A percentile compares a stretch with the other conserved stretches of the same genome.
Conservation (phyloP, 768 basidiomycete species). For the Strobilomyces echinocephalus region DNA sequence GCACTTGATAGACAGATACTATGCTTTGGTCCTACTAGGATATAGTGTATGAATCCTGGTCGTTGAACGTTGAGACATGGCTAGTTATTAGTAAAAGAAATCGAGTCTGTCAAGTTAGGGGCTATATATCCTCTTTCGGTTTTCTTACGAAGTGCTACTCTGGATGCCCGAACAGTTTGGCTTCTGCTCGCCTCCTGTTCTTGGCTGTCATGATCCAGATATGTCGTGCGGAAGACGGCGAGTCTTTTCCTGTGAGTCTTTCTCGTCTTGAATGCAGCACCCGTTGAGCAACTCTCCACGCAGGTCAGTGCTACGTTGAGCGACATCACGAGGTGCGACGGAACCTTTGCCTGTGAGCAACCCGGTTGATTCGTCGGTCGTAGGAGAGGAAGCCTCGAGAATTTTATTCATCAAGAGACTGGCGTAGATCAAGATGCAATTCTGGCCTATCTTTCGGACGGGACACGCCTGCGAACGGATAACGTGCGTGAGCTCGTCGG, state of each 20-base stretch:
- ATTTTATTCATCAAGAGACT: conserved; percentile 66
- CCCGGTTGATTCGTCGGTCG: conserved; percentile 4
- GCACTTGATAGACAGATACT: no score
- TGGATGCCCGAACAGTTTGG: not conserved
- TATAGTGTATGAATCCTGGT: no score
- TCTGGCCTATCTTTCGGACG: conserved; percentile 77
- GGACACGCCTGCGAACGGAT: conserved; percentile 61
- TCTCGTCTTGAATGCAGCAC: not conserved
- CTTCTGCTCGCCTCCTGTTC: conserved; percentile 1
- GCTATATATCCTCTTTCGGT: conserved; percentile 17
- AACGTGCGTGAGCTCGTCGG: conserved; percentile 76
- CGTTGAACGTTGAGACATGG: no score
- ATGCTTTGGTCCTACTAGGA: no score
- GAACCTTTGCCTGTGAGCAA: not conserved
- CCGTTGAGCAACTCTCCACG: not conserved
- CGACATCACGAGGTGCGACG: conserved; percentile 68
- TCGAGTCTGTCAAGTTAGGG: not conserved
- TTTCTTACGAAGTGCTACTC: conserved; percentile 18
- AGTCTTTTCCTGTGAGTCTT: conserved; percentile 49
- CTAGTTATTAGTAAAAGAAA: no score
- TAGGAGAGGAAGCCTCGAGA: conserved; percentile 65
- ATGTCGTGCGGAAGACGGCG: conserved; percentile 62
- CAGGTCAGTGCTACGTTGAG: conserved; percentile 59
- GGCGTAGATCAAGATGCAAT: conserved; percentile 66
- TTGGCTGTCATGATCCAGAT: conserved; percentile 50